Evolutionary conservation across 305 asterid species (phyloP), one percentile per base, ranked within the genome.

Genomic region (Salvia sclarea): DNA sequence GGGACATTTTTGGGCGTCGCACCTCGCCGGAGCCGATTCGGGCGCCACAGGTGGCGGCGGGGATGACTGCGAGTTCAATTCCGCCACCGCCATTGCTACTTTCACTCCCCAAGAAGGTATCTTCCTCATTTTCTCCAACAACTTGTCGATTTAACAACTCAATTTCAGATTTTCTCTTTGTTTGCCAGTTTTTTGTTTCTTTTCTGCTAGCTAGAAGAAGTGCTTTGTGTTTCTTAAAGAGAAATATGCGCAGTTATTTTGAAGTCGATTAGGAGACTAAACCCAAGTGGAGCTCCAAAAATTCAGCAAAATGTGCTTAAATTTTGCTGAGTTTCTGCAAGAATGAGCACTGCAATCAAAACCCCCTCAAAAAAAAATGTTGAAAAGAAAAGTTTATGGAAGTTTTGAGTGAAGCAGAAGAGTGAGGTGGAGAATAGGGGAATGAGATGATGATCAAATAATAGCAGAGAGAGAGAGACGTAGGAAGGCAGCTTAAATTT

Each of bases 1-100:
- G 5, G 93, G 93, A 69, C 93, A 86, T 50, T 47, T 82, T 8
- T 61, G 68, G 10, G 77, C 68, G 40, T 76, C 74, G 74, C 89
- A 84, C 57, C 49, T 72, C 2, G 69, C 56, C 22, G 75, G 53
- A 6, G 64, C 69, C 12, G 72, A 61, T n/a, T 73, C 67, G 1
- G 69, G 72, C 40, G 69, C 8, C 35, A 50, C 6, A 9, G 73
- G 77, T 3, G 83, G 78, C 1, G 77, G 75, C 2, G 83, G 76
- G 1, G 81, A 48, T 48, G 59, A 13, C 68, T 54, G 76, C 25
- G 49, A 21, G 69, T 78, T 75, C 75, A 80, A 72, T 25, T 83
- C 87, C 1, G 81, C 76, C 83, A 78, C 67, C 25, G 76, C 80
- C n/a, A 28, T 77, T 5, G 80, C 67, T 22, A 70, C 68, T 5